Percentiles rank a stretch among this genome's conserved stretches.
Evolutionary conservation across 352 stramenopile species (phyloP).

Genomic region (Phytophthora pseudosyringae): DNA sequence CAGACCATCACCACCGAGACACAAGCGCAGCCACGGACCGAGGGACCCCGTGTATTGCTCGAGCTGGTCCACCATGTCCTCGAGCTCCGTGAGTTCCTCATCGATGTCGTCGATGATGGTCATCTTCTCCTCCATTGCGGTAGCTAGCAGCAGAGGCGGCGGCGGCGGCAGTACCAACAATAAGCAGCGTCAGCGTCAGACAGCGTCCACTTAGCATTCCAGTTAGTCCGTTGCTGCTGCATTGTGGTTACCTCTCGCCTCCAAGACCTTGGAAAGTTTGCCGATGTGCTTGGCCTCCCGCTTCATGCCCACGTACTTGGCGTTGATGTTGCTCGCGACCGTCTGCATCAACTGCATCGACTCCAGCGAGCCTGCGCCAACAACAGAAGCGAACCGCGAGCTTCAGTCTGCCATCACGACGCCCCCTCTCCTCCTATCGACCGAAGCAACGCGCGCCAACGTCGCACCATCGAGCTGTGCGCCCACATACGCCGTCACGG

Average conservation of each 20-base stretch:
- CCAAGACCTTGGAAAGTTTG: constrained; percentile 71
- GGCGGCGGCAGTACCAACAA: background rate
- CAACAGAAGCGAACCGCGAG: background rate
- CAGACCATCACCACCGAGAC: background rate
- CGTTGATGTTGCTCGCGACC: constrained; percentile 63
- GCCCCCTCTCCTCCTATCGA: background rate
- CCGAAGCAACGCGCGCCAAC: background rate
- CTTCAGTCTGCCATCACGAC: background rate
- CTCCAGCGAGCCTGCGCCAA: constrained; percentile 67
- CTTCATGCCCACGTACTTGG: constrained; percentile 72
- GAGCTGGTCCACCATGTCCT: constrained; percentile 90
- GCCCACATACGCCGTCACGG: constrained; percentile 69
- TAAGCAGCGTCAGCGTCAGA: background rate
- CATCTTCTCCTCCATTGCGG: constrained; percentile 76
- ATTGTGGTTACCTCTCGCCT: constrained; percentile 58
- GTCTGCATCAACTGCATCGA: constrained; percentile 75
- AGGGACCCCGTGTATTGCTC: constrained; percentile 80
- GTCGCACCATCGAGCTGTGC: constrained; percentile 65
- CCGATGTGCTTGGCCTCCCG: constrained; percentile 61
- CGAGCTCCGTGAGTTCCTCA: constrained; percentile 83
- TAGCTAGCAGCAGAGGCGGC: constrained; percentile 32
- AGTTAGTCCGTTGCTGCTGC: background rate
- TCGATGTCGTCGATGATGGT: constrained; percentile 83
- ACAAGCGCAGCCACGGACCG: constrained; percentile 39
- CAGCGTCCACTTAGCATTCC: background rate